Percentiles rank a stretch among this genome's conserved stretches.
phyloP scores from a whole-genome alignment of 768 basidiomycete species.

The Tricholoma matsutake region DNA sequence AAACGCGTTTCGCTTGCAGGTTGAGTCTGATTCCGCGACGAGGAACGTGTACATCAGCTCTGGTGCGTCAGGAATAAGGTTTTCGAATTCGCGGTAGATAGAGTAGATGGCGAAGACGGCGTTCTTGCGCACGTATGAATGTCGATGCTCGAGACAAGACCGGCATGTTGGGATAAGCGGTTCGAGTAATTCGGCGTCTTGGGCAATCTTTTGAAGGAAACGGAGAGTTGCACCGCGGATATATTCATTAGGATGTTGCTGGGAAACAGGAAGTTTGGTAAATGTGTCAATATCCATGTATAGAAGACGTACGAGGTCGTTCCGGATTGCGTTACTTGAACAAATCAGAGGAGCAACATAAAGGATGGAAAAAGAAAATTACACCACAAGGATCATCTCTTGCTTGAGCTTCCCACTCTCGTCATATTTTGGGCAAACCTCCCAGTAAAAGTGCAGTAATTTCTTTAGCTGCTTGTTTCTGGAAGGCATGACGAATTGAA shows the following conservation, averaged over 20 bases:
- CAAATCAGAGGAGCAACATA: background rate
- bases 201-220: conserved; percentile 92
- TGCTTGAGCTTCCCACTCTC: conserved; percentile 97
- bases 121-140: conserved; percentile 97
- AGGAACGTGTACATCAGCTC: conserved; percentile 97
- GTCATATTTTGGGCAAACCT: conserved; percentile 97
- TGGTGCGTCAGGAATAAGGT: conserved; percentile 94
- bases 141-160: conserved; percentile 93
- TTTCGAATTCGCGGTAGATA: conserved; percentile 91
- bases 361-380: conserved; percentile 31
- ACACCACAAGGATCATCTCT: conserved; percentile 99
- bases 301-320: conserved; percentile 75
- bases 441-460: conserved; percentile 93
- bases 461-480: conserved; percentile 97
- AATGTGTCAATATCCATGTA: background rate
- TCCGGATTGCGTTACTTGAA: conserved; percentile 92
- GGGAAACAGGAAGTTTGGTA: conserved; percentile 8
- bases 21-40: conserved; percentile 91
- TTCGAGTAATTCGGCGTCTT: conserved; percentile 91
- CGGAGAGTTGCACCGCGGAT: conserved; percentile 97
- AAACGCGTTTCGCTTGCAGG: conserved; percentile 96
- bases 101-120: conserved; percentile 95
- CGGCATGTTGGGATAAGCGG: conserved; percentile 93
- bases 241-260: conserved; percentile 99
- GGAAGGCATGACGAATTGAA: conserved; percentile 96